A percentile compares a stretch with the other conserved stretches of the same genome.
phyloP scores from a whole-genome alignment of 164 flowering plant genomes.

The Magnolia officinalis region DNA sequence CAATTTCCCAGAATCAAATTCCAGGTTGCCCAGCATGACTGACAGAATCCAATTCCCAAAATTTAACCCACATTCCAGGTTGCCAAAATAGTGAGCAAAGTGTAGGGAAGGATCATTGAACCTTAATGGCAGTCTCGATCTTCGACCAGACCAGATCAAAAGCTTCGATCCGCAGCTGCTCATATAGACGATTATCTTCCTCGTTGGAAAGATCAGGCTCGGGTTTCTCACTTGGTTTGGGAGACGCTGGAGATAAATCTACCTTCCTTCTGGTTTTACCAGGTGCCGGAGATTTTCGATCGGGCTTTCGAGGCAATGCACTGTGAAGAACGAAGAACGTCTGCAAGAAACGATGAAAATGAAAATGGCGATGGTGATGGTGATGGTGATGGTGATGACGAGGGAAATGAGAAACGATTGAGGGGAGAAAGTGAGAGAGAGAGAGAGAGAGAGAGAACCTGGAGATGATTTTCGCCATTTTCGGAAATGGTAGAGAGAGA shows the following conservation, averaged over 20 bases:
- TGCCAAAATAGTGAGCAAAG: too few relatives aligned
- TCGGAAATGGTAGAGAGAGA: neutral
- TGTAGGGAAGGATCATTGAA: slow-evolving; percentile 1
- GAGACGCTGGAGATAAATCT: slow-evolving; percentile 34
- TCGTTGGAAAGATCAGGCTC: slow-evolving; percentile 13
- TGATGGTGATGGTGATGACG: neutral
- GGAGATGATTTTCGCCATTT: slow-evolving; percentile 32
- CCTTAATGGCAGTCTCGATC: slow-evolving; percentile 59
- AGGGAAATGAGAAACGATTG: neutral
- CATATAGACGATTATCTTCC: slow-evolving; percentile 10
- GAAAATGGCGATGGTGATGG: neutral
- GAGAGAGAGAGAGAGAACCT: neutral
- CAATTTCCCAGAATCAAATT: too few relatives aligned
- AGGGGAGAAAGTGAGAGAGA: neutral
- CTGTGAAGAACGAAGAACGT: slow-evolving; percentile 83
- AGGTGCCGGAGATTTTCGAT: slow-evolving; percentile 16
- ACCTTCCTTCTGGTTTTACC: slow-evolving; percentile 48
- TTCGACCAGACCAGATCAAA: slow-evolving; percentile 64
- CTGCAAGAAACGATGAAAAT: slow-evolving; percentile 23
- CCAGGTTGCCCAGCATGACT: too few relatives aligned
- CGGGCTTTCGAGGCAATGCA: slow-evolving; percentile 37
- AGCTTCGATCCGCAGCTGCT: slow-evolving; percentile 42
- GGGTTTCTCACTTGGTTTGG: slow-evolving; percentile 14
- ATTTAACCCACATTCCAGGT: too few relatives aligned
- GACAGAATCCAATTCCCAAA: too few relatives aligned